These are phyloP conservation scores for Tetraselmis chui DNA, from an alignment of 139 green algal genomes.

Conservation along the genomic window DNA sequence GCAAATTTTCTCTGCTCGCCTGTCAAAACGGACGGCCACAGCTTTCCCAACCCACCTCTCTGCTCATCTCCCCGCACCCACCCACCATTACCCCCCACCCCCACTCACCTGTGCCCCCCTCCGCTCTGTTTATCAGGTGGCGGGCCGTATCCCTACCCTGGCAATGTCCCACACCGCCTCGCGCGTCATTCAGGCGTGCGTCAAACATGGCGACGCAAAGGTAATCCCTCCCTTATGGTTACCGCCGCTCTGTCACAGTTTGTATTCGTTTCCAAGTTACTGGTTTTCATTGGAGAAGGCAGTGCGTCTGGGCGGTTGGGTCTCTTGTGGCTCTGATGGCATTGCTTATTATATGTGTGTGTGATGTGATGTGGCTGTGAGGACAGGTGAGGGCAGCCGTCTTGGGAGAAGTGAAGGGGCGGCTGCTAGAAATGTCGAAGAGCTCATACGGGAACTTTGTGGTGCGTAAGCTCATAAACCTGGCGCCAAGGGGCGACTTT, in stretches of 20 bases:
- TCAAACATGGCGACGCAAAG: constrained; percentile 53
- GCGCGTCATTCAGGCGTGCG: constrained; percentile 75
- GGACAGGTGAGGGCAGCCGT: constrained; percentile 36
- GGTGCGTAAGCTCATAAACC: constrained; percentile 66
- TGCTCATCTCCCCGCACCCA: neutral
- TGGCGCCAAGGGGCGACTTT: constrained; percentile 53
- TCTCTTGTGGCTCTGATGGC: no score
- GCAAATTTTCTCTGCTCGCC: no score
- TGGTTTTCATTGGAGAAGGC: no score
- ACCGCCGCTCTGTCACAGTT: no score
- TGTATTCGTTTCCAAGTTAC: no score
- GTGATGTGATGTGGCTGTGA: no score
- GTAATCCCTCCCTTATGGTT: neutral
- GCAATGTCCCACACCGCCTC: constrained; percentile 67
- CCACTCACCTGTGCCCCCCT: neutral
- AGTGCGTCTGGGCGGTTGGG: no score
- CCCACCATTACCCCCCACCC: neutral
- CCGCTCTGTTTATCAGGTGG: constrained; percentile 28
- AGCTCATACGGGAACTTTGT: constrained; percentile 77
- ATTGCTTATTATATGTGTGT: no score
- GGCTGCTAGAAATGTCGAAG: constrained; percentile 65
- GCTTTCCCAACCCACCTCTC: neutral
- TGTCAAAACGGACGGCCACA: neutral
- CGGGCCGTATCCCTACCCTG: constrained; percentile 57
- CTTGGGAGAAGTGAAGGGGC: constrained; percentile 53